phyloP scores from a whole-genome alignment of 495 filamentous ascomycete genomes.

The Penicillium canescens region DNA sequence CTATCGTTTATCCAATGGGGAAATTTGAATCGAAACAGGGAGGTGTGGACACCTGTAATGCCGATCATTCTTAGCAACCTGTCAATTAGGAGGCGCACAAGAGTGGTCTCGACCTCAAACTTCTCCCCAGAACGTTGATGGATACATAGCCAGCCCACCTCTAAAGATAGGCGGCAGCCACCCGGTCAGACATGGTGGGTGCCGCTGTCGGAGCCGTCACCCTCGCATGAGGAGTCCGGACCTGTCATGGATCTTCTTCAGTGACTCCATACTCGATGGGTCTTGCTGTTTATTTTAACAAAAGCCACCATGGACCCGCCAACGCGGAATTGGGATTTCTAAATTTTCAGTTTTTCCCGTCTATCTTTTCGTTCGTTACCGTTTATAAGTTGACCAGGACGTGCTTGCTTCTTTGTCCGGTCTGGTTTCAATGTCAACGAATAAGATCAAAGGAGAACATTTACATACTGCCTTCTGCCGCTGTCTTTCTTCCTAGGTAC shows the following conservation, averaged over 20 bases:
- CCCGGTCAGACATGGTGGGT: slow-evolving; percentile 5
- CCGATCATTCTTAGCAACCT: slow-evolving; percentile 1
- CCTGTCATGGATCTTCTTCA: slow-evolving; percentile 5
- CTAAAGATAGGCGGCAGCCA: slow-evolving; percentile 3
- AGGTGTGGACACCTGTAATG: slow-evolving; percentile 4
- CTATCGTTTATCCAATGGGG: slow-evolving; percentile 13
- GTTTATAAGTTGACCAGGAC: slow-evolving; percentile 25
- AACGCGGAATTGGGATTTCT: neutral
- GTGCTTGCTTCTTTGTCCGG: slow-evolving; percentile 24
- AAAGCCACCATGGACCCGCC: neutral
- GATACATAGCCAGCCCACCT: neutral
- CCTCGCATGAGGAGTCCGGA: neutral
- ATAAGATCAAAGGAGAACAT: slow-evolving; percentile 6
- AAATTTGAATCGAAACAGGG: slow-evolving; percentile 3
- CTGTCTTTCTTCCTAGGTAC: slow-evolving; percentile 5
- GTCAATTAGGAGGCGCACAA: neutral
- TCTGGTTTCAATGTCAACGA: slow-evolving; percentile 28
- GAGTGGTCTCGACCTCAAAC: slow-evolving; percentile 4
- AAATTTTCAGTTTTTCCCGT: neutral
- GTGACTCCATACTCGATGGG: neutral
- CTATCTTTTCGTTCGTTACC: neutral
- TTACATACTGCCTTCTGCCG: slow-evolving; percentile 1
- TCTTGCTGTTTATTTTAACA: neutral
- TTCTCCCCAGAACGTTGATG: neutral
- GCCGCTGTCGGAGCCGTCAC: neutral